Evolutionary conservation across 1,284 basidiomycete genomes (phyloP).

Genomic region (Termitomyces sp.): DNA sequence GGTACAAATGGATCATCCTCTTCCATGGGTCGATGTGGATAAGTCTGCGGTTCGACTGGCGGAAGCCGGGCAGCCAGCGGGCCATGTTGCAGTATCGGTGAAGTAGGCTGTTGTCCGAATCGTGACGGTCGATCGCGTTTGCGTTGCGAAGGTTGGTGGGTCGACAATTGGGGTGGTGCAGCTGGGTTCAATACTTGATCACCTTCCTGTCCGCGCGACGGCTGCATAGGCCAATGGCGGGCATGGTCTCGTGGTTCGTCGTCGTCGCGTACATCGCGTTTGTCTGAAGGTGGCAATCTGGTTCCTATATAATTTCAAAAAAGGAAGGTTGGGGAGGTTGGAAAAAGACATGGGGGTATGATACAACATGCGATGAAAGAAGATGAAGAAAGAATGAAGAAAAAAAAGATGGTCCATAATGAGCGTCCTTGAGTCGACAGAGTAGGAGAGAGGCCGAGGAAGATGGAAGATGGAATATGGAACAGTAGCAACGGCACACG

Average conservation of each 20-base stretch:
- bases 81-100: constrained; percentile 1
- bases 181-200: constrained; percentile 3
- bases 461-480: constrained; percentile 21
- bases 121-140: constrained; percentile 26
- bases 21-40: constrained; percentile 3
- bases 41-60: neutral
- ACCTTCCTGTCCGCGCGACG: constrained; percentile 15
- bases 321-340: constrained; percentile 17
- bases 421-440: constrained; percentile 51
- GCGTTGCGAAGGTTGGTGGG: constrained; percentile 10
- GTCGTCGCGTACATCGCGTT: constrained; percentile 22
- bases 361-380: constrained; percentile 21
- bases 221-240: neutral
- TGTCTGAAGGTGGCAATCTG: constrained; percentile 37
- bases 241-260: constrained; percentile 12
- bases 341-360: constrained; percentile 17
- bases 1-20: constrained; percentile 22
- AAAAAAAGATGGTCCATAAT: constrained; percentile 42
- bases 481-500: constrained; percentile 35
- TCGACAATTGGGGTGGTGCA: neutral
- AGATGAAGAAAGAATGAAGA: constrained; percentile 19
- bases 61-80: constrained; percentile 1
- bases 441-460: constrained; percentile 31
- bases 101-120: constrained; percentile 24
- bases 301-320: constrained; percentile 41